A percentile compares a stretch with the other conserved stretches of the same genome.
Conservation (phyloP, 768 basidiomycete genomes). For the Coprinellus micaceus region DNA sequence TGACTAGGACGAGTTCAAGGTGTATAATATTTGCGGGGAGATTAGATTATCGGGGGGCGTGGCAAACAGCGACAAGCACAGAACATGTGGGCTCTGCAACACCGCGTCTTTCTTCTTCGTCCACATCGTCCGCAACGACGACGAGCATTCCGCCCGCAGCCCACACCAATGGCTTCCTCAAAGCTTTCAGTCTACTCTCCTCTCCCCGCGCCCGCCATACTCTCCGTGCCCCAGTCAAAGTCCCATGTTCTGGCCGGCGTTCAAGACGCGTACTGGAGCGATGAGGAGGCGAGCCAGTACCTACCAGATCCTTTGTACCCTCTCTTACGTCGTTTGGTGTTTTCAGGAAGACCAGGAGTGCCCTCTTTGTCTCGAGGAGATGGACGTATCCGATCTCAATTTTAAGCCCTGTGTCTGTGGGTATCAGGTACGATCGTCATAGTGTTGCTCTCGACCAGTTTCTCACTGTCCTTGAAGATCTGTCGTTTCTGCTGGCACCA, state of each 20-base stretch:
- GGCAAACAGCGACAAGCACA: conserved; percentile 23
- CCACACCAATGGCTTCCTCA: conserved; percentile 29
- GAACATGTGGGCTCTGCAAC: conserved; percentile 23
- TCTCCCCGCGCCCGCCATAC: conserved; percentile 69
- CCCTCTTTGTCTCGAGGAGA: conserved; percentile 96
- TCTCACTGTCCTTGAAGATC: conserved; percentile 53
- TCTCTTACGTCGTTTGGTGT: conserved; percentile 7
- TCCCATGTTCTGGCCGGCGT: conserved; percentile 85
- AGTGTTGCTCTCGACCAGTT: conserved; percentile 2
- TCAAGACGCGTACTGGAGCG: conserved; percentile 96
- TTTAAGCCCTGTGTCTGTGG: conserved; percentile 99
- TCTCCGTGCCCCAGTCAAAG: conserved; percentile 74
- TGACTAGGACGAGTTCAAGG: neutral
- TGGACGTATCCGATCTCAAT: conserved; percentile 98
- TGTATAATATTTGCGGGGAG: too few relatives aligned
- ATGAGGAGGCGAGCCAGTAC: conserved; percentile 56
- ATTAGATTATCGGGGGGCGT: conserved; percentile 13
- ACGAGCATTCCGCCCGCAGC: conserved; percentile 6
- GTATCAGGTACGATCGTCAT: conserved; percentile 67
- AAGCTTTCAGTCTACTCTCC: conserved; percentile 59
- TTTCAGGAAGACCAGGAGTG: conserved; percentile 94
- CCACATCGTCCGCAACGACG: conserved; percentile 15
- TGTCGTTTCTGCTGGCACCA: conserved; percentile 99
- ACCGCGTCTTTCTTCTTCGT: conserved; percentile 16
- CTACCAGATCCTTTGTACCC: conserved; percentile 9